These are phyloP conservation scores for Microdochium trichocladiopsis DNA, from an alignment of 2,329 filamentous ascomycete genomes.

Conservation along the genomic window DNA sequence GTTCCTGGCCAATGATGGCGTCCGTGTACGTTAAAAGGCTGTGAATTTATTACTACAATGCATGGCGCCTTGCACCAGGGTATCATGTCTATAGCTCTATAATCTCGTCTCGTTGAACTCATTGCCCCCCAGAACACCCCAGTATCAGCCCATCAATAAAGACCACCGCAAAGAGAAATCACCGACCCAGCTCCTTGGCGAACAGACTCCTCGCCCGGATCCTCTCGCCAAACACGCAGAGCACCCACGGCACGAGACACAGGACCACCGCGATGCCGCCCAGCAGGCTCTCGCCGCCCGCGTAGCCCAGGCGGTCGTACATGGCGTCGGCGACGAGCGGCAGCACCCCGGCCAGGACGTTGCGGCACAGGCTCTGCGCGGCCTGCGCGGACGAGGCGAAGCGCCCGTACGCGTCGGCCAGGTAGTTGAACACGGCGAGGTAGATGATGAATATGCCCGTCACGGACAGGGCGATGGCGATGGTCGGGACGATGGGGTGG, in stretches of 20 bases:
- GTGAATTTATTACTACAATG: too few relatives aligned
- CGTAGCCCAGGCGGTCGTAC: slow-evolving; percentile 66
- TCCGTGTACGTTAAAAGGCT: too few relatives aligned
- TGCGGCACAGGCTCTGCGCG: slow-evolving; percentile 80
- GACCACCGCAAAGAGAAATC: too few relatives aligned
- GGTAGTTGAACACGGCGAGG: slow-evolving; percentile 85
- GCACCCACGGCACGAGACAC: slow-evolving; percentile 79
- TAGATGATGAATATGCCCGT: slow-evolving; percentile 86
- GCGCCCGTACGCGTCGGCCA: slow-evolving; percentile 79
- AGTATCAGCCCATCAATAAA: too few relatives aligned
- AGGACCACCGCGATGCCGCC: slow-evolving; percentile 64
- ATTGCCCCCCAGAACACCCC: too few relatives aligned
- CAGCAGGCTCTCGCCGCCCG: slow-evolving; percentile 65
- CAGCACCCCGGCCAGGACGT: slow-evolving; percentile 74
- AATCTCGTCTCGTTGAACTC: too few relatives aligned
- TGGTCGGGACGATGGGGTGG: slow-evolving; percentile 65
- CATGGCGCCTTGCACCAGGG: too few relatives aligned
- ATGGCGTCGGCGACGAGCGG: slow-evolving; percentile 69
- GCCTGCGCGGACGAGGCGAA: slow-evolving; percentile 84
- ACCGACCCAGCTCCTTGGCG: too few relatives aligned
- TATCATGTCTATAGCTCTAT: too few relatives aligned
- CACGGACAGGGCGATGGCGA: slow-evolving; percentile 67
- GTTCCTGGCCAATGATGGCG: too few relatives aligned
- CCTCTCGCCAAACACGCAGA: slow-evolving; percentile 69
- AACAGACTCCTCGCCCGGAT: slow-evolving; percentile 43